Evolutionary conservation across 1,139 yeast genomes (phyloP), one percentile per base, ranked within the genome.

Genomic region (Yamadazyma blattariae): DNA sequence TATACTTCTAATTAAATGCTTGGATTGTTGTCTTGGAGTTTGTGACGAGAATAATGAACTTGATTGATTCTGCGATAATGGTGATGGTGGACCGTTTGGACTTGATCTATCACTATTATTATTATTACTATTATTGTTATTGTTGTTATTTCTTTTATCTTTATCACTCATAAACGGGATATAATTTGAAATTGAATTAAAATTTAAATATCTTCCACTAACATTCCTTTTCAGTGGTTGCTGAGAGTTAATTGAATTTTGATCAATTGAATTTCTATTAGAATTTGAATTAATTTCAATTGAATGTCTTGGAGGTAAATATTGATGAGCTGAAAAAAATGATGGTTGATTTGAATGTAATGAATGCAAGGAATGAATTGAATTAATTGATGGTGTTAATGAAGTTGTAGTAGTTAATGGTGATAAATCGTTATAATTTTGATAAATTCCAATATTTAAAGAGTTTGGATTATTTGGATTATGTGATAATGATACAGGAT

Each of bases 401-500:
- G 74, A 68, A 0, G 74, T 68, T 13, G 73, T 67, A 2, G 76
- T 69, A 11, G 75, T 68, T 33, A 69, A 48, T 2, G 76, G 76
- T 14, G 71, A 62, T 31, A 70, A 50, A 18, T 69, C 75, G 30
- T 42, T 40, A 29, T 34, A 31, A 25, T 32, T 36, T 14, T 29
- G 36, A 33, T 39, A 43, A 27, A 26, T 14, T 17, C 40, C 33
- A 11, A 36, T 33, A 27, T 31, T 33, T 17, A 38, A 31, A 16
- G 29, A 25, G 24, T 36, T 39, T 12, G 37, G 39, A 23, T 38
- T 38, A 7, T 37, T 34, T 29, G 36, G 45, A 25, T 33, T 40
- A 10, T 37, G 42, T 29, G 42, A 36, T 30, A 40, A 42, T 15
- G 47, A 41, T 7, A 43, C 39, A 2, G 43, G 42, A 27, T 43